These are phyloP conservation scores for Cucumis cinereus DNA, from an alignment of 306 rosid genomes.

Conservation along the genomic window DNA sequence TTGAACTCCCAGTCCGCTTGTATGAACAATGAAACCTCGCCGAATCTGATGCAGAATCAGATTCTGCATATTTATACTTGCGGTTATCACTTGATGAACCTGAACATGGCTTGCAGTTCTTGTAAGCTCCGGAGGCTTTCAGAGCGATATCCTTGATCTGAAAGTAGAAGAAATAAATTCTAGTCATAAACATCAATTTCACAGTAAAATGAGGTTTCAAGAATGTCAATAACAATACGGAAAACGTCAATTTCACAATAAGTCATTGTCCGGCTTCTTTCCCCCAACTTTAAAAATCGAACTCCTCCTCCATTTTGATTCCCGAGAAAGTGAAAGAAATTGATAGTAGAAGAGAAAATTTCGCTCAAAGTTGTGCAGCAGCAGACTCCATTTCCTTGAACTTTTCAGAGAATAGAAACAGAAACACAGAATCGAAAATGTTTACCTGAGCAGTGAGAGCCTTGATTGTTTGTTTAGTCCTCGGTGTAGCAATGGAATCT, in stretches of 20 bases:
- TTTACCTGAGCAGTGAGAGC: slow-evolving; percentile 80
- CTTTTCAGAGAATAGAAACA: slow-evolving; percentile 18
- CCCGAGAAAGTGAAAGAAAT: neutral
- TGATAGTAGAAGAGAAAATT: neutral
- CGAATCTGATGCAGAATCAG: slow-evolving; percentile 69
- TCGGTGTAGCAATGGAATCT: slow-evolving; percentile 54
- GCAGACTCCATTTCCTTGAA: neutral
- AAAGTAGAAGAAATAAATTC: neutral
- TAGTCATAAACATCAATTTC: slow-evolving; percentile 8
- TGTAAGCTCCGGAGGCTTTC: slow-evolving; percentile 92
- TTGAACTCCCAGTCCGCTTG: slow-evolving; percentile 67
- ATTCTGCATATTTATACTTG: slow-evolving; percentile 46
- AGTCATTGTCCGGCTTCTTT: neutral
- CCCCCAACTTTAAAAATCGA: neutral
- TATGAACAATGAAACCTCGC: slow-evolving; percentile 68
- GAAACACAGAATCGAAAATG: neutral
- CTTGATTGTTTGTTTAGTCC: slow-evolving; percentile 83
- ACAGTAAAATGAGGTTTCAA: neutral
- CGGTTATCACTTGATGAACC: slow-evolving; percentile 43
- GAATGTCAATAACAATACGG: slow-evolving; percentile 1
- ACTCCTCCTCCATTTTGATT: neutral
- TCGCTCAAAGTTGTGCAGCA: neutral
- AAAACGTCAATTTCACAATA: neutral
- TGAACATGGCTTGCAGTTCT: slow-evolving; percentile 86
- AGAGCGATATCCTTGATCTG: slow-evolving; percentile 98